These are phyloP conservation scores for Ceratopteris richardii DNA, from an alignment of 75 land plant genomes.

Conservation along the genomic window DNA sequence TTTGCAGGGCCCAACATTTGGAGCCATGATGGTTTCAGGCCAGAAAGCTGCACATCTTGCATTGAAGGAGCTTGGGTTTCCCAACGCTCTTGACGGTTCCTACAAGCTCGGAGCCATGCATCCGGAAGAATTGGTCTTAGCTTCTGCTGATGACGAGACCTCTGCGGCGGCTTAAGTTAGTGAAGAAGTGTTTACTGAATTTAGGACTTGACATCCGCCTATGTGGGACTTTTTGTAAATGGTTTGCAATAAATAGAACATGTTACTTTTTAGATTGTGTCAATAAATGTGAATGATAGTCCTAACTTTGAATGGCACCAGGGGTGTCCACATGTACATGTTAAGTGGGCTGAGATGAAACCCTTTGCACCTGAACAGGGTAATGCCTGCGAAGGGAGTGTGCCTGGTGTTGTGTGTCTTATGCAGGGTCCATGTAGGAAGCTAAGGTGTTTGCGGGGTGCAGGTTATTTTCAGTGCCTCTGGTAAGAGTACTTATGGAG, in stretches of 20 bases:
- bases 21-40: conserved; percentile 89
- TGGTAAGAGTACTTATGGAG: too few relatives aligned
- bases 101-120: conserved; percentile 20
- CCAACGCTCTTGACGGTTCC: conserved; percentile 61
- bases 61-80: conserved; percentile 53
- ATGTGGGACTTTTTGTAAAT: background rate
- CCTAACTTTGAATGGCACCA: conserved; percentile 20
- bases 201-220: background rate
- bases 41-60: conserved; percentile 87
- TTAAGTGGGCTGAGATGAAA: conserved; percentile 35
- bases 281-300: background rate
- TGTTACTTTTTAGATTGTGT: too few relatives aligned
- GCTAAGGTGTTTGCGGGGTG: too few relatives aligned
- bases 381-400: conserved; percentile 52
- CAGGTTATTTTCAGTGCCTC: too few relatives aligned
- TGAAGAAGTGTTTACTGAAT: background rate
- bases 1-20: conserved; percentile 78
- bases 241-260: too few relatives aligned
- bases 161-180: conserved; percentile 11
- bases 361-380: conserved; percentile 44
- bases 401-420: conserved; percentile 17
- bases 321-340: conserved; percentile 32
- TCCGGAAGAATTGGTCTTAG: conserved; percentile 50
- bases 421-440: too few relatives aligned
- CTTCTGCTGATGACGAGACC: conserved; percentile 47